Evolutionary conservation across 2,329 filamentous ascomycete species (phyloP).

Genomic region (Nothopassalora personata): DNA sequence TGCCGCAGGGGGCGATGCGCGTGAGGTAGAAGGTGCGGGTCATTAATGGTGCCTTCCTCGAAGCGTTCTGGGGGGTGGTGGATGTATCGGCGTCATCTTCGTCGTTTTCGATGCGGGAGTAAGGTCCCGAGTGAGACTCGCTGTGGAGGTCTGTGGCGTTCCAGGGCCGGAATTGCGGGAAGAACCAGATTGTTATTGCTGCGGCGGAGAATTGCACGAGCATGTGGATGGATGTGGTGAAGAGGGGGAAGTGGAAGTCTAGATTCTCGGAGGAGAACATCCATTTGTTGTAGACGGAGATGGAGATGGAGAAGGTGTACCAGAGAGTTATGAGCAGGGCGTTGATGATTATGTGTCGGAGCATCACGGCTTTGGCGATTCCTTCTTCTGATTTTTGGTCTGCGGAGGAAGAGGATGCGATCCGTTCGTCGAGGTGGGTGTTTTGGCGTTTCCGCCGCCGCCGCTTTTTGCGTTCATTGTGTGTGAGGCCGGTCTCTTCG

Average conservation of each 20-base stretch:
- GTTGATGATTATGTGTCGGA: conserved; percentile 67
- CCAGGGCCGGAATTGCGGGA: conserved; percentile 74
- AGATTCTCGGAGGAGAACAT: conserved; percentile 87
- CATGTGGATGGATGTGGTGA: conserved; percentile 95
- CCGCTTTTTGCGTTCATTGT: conserved; percentile 59
- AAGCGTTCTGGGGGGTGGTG: neutral
- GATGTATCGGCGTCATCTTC: conserved; percentile 5
- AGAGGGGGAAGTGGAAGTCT: conserved; percentile 90
- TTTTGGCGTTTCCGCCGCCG: conserved; percentile 60
- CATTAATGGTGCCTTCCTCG: conserved; percentile 59
- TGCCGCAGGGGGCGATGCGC: conserved; percentile 83
- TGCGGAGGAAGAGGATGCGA: conserved; percentile 55
- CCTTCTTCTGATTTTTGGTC: conserved; percentile 61
- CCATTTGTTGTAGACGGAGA: conserved; percentile 99
- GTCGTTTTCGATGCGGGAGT: conserved; percentile 15
- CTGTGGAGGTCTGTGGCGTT: neutral
- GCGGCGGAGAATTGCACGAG: conserved; percentile 83
- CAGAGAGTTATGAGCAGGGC: conserved; percentile 76
- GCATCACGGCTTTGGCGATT: conserved; percentile 67
- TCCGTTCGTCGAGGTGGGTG: conserved; percentile 63
- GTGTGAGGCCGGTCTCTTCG: conserved; percentile 82
- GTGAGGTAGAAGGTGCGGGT: conserved; percentile 87
- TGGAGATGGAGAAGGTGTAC: conserved; percentile 87
- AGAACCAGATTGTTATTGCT: conserved; percentile 68
- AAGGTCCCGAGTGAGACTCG: conserved; percentile 2